Base-by-base conservation (phyloP, 805 yeast species). In the Ogataea corticis region DNA sequence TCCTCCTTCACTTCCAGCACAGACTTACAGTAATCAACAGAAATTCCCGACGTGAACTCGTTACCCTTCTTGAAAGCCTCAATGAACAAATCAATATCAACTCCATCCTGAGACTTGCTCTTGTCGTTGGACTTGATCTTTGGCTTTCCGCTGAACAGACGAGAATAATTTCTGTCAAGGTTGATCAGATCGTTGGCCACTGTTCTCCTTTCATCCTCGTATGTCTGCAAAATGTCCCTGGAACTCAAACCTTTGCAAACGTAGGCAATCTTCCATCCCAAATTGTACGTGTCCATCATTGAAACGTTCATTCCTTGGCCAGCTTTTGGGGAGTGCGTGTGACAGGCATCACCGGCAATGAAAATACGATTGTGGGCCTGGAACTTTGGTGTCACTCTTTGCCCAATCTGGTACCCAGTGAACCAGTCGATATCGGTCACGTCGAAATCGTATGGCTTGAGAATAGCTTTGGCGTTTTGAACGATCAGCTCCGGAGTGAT, bases 281-380 rank as follows among this genome's bases (percentile, higher is more conserved):
- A 44, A 37, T 59, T 59, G 44, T 34, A 59, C 18, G 62, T 57
- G 43, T 59, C 64, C 52, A 45, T 46, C 55, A 53, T 50, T 4
- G 63, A 56, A 21, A 89, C 87, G 65, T 90, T 90, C 49, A 90
- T 76, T 17, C 97, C 97, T 66, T 91, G 97, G 13, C 97, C 97
- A 3, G 96, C 96, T 48, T 91, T 72, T 2, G 97, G 97, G 62
- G 91, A 97, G 4, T 95, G 86, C 0, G 96, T 83, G 57, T 90
- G 97, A 0, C 96, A 96, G 1, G 97, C 97, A 65, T 90, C 97
- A 19, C 97, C 97, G 3, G 90, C 84, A 14, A 90, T 61, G 45
- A 64, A 64, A n/a, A 64, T 59, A n/a, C 67, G 48, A 43, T 57
- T 55, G 38, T 46, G 30, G 13, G 49, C 50, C 12, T 39, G 44